Evolutionary conservation across 352 stramenopile species (phyloP).

Genomic region (Globisporangium ultimum): DNA sequence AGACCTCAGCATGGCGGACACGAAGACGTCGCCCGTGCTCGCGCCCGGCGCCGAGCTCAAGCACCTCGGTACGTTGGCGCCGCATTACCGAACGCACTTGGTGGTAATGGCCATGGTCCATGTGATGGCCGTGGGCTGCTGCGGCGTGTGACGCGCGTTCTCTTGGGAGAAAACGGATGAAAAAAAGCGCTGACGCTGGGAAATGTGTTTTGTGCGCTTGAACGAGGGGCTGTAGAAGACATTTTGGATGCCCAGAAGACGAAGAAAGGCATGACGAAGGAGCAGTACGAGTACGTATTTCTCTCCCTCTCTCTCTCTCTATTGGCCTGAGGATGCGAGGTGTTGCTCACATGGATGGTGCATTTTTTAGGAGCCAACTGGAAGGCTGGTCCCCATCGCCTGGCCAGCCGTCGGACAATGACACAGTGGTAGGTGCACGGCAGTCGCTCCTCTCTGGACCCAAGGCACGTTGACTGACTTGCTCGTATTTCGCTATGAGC

Average conservation of each 20-base stretch:
- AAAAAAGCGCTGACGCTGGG: too few relatives aligned
- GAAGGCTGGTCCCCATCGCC: constrained; percentile 66
- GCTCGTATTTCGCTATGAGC: not conserved
- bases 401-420: constrained; percentile 1
- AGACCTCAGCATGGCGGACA: constrained; percentile 28
- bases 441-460: not conserved
- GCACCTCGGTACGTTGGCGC: constrained; percentile 31
- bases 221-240: constrained; percentile 6
- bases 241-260: constrained; percentile 13
- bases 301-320: not conserved
- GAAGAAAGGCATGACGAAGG: constrained; percentile 12
- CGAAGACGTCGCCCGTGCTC: constrained; percentile 34
- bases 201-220: too few relatives aligned
- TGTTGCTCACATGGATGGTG: too few relatives aligned
- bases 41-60: constrained; percentile 42
- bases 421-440: constrained; percentile 5
- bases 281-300: constrained; percentile 28
- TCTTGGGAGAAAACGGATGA: too few relatives aligned
- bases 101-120: too few relatives aligned
- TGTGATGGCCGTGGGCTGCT: too few relatives aligned
- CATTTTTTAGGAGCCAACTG: constrained; percentile 48
- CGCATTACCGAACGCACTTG: not conserved
- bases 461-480: too few relatives aligned
- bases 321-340: too few relatives aligned
- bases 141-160: too few relatives aligned